phyloP scores from a whole-genome alignment of 768 basidiomycete species.

The Lentinula sp. region DNA sequence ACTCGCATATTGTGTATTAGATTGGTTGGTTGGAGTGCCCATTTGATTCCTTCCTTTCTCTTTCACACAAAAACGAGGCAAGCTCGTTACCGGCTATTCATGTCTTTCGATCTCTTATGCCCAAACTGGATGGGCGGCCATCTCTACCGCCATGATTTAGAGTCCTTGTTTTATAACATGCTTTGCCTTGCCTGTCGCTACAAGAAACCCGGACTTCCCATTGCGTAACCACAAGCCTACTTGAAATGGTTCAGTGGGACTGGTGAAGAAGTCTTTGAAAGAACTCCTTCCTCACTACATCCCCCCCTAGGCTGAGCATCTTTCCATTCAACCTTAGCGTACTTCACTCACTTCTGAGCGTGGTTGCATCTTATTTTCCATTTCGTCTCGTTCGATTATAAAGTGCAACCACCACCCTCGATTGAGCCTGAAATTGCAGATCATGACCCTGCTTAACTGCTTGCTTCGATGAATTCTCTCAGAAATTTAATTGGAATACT shows the following conservation, averaged over 20 bases:
- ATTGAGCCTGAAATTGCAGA: no score
- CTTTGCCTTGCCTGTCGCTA: neutral
- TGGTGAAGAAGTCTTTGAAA: neutral
- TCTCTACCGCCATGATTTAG: slow-evolving; percentile 5
- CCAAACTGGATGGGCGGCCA: neutral
- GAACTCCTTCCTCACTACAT: neutral
- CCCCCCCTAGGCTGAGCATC: no score
- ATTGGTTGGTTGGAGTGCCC: no score
- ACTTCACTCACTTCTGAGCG: neutral
- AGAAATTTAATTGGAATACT: neutral
- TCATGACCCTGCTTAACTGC: no score
- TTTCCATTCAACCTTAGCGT: neutral
- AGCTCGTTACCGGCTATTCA: no score
- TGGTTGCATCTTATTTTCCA: neutral
- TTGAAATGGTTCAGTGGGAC: neutral
- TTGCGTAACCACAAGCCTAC: neutral
- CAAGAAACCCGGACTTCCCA: neutral
- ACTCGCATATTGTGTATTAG: no score
- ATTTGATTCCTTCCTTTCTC: no score
- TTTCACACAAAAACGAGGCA: no score
- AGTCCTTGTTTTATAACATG: slow-evolving; percentile 5
- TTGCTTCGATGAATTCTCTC: no score
- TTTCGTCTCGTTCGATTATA: no score
- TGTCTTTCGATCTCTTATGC: neutral
- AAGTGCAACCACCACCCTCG: no score